phyloP scores from a whole-genome alignment of 495 filamentous ascomycete genomes.

The Collariella sp. region DNA sequence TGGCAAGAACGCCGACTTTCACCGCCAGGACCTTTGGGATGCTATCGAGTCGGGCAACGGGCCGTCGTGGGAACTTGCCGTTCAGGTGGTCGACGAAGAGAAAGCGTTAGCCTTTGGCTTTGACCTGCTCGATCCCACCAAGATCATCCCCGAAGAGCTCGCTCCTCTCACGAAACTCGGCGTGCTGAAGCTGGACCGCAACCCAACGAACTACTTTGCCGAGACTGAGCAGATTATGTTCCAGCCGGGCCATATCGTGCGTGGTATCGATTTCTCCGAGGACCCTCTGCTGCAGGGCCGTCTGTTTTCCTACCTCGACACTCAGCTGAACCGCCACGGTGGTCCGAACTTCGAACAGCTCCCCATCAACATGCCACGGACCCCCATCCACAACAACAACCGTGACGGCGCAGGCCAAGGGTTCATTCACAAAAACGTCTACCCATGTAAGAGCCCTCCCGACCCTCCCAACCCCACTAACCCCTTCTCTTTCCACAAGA shows the following conservation, averaged over 20 bases:
- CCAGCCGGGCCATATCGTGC: slow-evolving; percentile 54
- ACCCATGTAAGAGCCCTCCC: slow-evolving; percentile 28
- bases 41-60: slow-evolving; percentile 55
- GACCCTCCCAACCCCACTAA: background rate
- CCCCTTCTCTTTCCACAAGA: slow-evolving; percentile 30
- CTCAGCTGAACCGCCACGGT: slow-evolving; percentile 61
- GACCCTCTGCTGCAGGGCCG: slow-evolving; percentile 68
- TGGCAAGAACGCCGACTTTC: slow-evolving; percentile 63
- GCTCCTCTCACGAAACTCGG: slow-evolving; percentile 59
- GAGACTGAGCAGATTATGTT: slow-evolving; percentile 68
- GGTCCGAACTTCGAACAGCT: slow-evolving; percentile 71
- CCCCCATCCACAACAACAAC: slow-evolving; percentile 67
- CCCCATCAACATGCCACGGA: slow-evolving; percentile 60
- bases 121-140: slow-evolving; percentile 67
- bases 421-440: slow-evolving; percentile 46
- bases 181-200: slow-evolving; percentile 59
- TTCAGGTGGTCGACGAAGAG: slow-evolving; percentile 68
- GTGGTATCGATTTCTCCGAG: slow-evolving; percentile 64
- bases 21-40: slow-evolving; percentile 64
- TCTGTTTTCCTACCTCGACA: slow-evolving; percentile 68
- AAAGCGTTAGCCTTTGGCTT: slow-evolving; percentile 58
- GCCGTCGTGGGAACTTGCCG: slow-evolving; percentile 66
- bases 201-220: slow-evolving; percentile 70
- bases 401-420: slow-evolving; percentile 50
- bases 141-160: slow-evolving; percentile 65